phyloP scores from a whole-genome alignment of 164 flowering plant genomes.

The Tetracentron sinense region DNA sequence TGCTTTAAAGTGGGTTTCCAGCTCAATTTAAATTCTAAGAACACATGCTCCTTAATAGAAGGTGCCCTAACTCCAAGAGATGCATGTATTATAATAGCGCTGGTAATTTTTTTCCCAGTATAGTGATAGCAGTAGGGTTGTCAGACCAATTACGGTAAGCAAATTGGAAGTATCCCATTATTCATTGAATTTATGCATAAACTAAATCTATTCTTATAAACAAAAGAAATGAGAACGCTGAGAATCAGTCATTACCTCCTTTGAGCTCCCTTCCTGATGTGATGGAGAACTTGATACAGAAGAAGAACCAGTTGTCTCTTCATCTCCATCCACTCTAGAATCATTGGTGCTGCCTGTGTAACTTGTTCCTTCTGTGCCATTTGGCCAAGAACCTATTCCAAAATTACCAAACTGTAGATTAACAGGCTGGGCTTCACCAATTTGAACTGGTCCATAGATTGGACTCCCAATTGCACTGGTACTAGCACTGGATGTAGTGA shows the following conservation, averaged over 20 bases:
- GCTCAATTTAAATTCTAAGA: too few species aligned
- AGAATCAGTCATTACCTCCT: conserved; percentile 47
- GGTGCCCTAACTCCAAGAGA: too few species aligned
- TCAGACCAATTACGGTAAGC: too few species aligned
- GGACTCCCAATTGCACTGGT: conserved; percentile 45
- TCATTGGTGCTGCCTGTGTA: conserved; percentile 67
- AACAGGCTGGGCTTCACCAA: conserved; percentile 57
- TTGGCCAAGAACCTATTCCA: conserved; percentile 82
- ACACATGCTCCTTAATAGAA: too few species aligned
- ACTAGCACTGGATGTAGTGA: conserved; percentile 11
- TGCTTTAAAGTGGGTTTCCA: too few species aligned
- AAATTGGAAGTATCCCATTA: too few species aligned
- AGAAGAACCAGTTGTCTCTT: conserved; percentile 45
- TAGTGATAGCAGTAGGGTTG: too few species aligned
- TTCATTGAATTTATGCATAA: too few species aligned
- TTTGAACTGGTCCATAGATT: conserved; percentile 49
- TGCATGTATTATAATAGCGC: too few species aligned
- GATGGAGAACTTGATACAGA: conserved; percentile 79
- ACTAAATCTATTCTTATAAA: not conserved
- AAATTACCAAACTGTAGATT: conserved; percentile 77
- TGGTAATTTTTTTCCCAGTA: too few species aligned
- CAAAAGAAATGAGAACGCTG: too few species aligned
- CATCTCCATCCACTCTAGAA: conserved; percentile 53
- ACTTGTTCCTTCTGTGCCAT: conserved; percentile 63
- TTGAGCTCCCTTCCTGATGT: conserved; percentile 49